Evolutionary conservation across 164 flowering plant species (phyloP).

Genomic region (Nymphaea thermarum): DNA sequence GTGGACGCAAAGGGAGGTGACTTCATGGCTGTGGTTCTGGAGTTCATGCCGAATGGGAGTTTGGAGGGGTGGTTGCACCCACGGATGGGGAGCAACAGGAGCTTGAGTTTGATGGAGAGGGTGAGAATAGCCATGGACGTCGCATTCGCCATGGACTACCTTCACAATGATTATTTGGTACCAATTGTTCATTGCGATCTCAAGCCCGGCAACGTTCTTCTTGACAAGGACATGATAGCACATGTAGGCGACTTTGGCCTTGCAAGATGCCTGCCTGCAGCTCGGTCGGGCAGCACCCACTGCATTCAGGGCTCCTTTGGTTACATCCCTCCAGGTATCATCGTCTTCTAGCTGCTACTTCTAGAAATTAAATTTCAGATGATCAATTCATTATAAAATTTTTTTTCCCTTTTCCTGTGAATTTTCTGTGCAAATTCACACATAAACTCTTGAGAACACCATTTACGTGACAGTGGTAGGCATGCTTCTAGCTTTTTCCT

Average conservation of each 20-base stretch:
- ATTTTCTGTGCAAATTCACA: background rate
- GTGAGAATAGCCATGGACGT: conserved; percentile 23
- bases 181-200: conserved; percentile 25
- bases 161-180: conserved; percentile 15
- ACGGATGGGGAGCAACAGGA: background rate
- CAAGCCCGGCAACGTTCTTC: conserved; percentile 26
- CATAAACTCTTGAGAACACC: background rate
- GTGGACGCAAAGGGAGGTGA: conserved; percentile 18
- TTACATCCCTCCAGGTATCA: conserved; percentile 30
- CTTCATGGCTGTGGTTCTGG: conserved; percentile 21
- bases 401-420: background rate
- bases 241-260: conserved; percentile 29
- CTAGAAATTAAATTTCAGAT: background rate
- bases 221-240: conserved; percentile 18
- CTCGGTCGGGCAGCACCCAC: conserved; percentile 9
- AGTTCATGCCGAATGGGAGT: conserved; percentile 27
- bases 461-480: background rate
- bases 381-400: background rate
- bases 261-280: conserved; percentile 13
- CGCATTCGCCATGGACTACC: conserved; percentile 25
- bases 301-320: conserved; percentile 27
- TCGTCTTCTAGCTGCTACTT: background rate
- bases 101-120: conserved; percentile 17
- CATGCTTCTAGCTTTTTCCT: background rate
- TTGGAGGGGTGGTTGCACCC: conserved; percentile 25